Percentiles rank a stretch among this genome's conserved stretches.
Conservation (phyloP, 176 grass and related monocot genomes). For the maize (Zea mays) region DNA sequence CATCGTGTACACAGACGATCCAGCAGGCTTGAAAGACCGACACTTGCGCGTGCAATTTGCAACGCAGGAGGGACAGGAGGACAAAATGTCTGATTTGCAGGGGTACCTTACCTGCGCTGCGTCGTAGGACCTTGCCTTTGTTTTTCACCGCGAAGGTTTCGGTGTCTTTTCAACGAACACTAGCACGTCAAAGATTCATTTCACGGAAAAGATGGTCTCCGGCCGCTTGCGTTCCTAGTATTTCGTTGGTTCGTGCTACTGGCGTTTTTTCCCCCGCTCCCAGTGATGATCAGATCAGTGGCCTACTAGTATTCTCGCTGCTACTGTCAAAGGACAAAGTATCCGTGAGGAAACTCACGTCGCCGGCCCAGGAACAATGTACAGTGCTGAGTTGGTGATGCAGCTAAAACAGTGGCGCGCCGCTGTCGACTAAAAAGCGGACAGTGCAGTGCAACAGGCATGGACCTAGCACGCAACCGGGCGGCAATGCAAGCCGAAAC, state of each 20-base stretch:
- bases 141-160: neutral
- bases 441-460: neutral
- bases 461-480: neutral
- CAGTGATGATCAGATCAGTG: neutral
- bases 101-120: neutral
- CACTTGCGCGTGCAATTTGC: conserved; percentile 6
- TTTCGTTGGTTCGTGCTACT: conserved; percentile 38
- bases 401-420: conserved; percentile 12
- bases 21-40: neutral
- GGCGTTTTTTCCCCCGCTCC: too few species aligned
- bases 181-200: neutral
- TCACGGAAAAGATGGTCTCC: neutral
- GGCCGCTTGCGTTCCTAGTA: neutral
- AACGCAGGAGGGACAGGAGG: neutral
- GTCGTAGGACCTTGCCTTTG: too few species aligned
- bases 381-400: conserved; percentile 5
- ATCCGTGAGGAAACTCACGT: neutral
- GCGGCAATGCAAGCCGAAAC: neutral
- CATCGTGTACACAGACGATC: neutral
- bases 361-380: neutral
- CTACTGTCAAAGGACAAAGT: neutral
- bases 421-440: neutral
- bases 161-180: conserved; percentile 3
- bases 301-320: neutral
- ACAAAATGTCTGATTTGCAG: neutral